Conservation (phyloP, 805 yeast genomes). For the Candida golubevii region DNA sequence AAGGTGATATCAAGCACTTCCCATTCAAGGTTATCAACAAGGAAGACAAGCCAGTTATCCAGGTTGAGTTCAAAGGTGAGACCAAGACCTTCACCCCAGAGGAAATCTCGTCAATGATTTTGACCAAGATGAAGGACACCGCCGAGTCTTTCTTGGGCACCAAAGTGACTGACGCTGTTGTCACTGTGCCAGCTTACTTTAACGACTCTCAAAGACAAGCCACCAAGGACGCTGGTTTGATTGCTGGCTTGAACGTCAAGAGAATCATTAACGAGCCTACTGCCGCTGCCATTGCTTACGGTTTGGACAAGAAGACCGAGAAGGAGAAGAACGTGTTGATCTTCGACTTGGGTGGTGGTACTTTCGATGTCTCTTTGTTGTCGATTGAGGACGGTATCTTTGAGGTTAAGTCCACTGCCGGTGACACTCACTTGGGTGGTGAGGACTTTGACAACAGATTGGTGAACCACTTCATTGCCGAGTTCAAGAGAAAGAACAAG, state of each 20-base stretch:
- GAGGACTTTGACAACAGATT: slow-evolving; percentile 91
- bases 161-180: slow-evolving; percentile 80
- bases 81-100: slow-evolving; percentile 31
- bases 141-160: slow-evolving; percentile 75
- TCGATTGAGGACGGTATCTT: slow-evolving; percentile 47
- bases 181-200: slow-evolving; percentile 90
- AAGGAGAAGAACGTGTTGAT: slow-evolving; percentile 57
- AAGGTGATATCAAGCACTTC: slow-evolving; percentile 29
- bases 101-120: slow-evolving; percentile 30
- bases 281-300: slow-evolving; percentile 33
- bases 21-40: slow-evolving; percentile 31
- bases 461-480: slow-evolving; percentile 83
- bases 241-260: slow-evolving; percentile 84
- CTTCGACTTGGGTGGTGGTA: slow-evolving; percentile 49
- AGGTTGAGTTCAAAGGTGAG: slow-evolving; percentile 32
- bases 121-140: slow-evolving; percentile 39
- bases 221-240: slow-evolving; percentile 88
- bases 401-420: slow-evolving; percentile 62
- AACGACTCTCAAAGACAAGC: slow-evolving; percentile 94
- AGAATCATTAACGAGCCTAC: slow-evolving; percentile 87
- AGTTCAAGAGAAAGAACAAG: slow-evolving; percentile 90
- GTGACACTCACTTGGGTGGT: slow-evolving; percentile 98
- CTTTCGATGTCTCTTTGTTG: slow-evolving; percentile 46
- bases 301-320: slow-evolving; percentile 47
- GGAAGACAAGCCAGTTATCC: slow-evolving; percentile 27